Base-by-base conservation (phyloP, 371 early-diverging fungal genomes). In the Lichtheimia corymbifera region DNA sequence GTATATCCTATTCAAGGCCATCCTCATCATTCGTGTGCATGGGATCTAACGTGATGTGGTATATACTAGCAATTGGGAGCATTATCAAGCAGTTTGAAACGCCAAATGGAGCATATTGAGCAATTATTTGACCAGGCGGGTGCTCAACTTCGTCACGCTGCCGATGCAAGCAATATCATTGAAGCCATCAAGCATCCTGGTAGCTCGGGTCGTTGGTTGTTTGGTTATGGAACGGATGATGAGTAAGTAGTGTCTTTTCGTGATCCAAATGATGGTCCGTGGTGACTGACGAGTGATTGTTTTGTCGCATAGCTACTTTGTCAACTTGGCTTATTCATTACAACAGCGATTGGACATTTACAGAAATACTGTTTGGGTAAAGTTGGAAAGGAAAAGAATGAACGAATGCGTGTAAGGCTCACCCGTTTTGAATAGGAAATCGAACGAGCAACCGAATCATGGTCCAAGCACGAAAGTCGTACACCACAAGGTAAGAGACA, bases 401-500 rank as follows among this genome's bases (percentile, higher is more conserved):
- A 13, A 18, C 2, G 45, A 45, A 45, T 5, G 18, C 1, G 3
- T n/a, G 13, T 45, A 18, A 13, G 13, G 11, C 45, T 45, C 6
- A 45, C 5, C 15, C 5, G 0, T 6, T 54, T 27, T 41, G 18
- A 28, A 18, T 17, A 67, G 63, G 79, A 78, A 64, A 75, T 78
- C 53, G 75, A 78, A 53, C 63, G 73, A 50, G 73, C 76, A 18
- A 65, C 67, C 6, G 68, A 73, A 50, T 73, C 75, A 14, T 74
- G 73, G 73, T 50, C 68, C n/a, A 65, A 73, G 25, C 71, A 69
- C 27, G 66, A 61, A 44, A 52, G 56, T 0, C 71, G 70, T 28
- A 72, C 79, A 28, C 79, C 79, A n/a, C 79, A 78, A 73, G 76
- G 76, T 76, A 72, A 50, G 40, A 7, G 5, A n/a, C 2, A 41